These are phyloP conservation scores for Kluyveromyces nonfermentans DNA, from an alignment of 805 yeast species.

Conservation along the genomic window DNA sequence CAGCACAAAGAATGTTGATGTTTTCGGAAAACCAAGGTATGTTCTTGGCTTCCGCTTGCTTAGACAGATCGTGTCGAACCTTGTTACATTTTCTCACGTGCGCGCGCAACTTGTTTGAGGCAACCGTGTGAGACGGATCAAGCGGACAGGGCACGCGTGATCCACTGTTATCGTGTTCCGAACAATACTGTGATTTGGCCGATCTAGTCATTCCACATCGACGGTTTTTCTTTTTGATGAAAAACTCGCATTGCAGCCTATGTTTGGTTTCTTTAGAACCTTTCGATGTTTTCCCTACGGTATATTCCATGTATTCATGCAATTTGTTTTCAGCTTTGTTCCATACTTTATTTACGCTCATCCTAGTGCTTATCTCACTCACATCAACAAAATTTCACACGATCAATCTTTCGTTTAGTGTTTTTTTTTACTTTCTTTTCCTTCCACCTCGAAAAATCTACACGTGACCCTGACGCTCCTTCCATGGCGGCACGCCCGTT, in stretches of 20 bases:
- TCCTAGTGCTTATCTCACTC: neutral
- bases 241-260: conserved; percentile 19
- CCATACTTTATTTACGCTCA: too few species aligned
- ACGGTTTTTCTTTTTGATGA: conserved; percentile 19
- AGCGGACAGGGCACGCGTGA: conserved; percentile 62
- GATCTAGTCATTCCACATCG: conserved; percentile 27
- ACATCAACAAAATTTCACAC: neutral
- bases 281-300: too few species aligned
- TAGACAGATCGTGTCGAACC: conserved; percentile 27
- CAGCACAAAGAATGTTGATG: conserved; percentile 29
- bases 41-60: conserved; percentile 21
- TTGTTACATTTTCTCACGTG: conserved; percentile 61
- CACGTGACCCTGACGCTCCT: neutral
- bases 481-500: conserved; percentile 1
- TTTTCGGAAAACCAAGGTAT: conserved; percentile 46
- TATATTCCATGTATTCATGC: too few species aligned
- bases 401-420: neutral
- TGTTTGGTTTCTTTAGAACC: too few species aligned
- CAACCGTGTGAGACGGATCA: conserved; percentile 66
- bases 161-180: conserved; percentile 47
- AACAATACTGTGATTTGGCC: conserved; percentile 39
- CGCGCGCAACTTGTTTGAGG: conserved; percentile 43
- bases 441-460: neutral
- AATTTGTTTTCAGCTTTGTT: neutral
- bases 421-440: neutral